A percentile compares a stretch with the other conserved stretches of the same genome.
These are phyloP conservation scores for Takakia lepidozioides DNA, from an alignment of 225 moss, liverwort and hornwort species.

Conservation along the genomic window DNA sequence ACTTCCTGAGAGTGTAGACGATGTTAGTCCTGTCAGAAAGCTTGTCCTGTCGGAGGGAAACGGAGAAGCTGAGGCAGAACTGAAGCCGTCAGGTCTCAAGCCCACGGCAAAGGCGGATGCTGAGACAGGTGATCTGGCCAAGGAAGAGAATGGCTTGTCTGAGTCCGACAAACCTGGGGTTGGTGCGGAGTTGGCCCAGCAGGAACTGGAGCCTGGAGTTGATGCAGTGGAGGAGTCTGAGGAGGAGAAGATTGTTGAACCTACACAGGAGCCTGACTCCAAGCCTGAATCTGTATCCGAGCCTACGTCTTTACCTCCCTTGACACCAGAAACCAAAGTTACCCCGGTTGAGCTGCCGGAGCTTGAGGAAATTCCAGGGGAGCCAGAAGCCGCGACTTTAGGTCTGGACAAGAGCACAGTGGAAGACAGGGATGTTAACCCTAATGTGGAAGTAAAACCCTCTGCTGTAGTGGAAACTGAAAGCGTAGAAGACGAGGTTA, in stretches of 20 bases:
- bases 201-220: not conserved
- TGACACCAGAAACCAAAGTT: constrained; percentile 7
- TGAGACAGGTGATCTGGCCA: not conserved
- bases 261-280: not conserved
- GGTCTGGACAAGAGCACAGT: not conserved
- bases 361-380: not conserved
- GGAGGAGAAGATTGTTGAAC: constrained; percentile 3
- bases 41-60: too few relatives aligned
- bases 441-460: too few relatives aligned
- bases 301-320: constrained; percentile 8
- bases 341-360: not conserved
- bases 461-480: constrained; percentile 2
- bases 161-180: not conserved
- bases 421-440: not conserved
- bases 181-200: not conserved
- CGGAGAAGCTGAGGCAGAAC: not conserved
- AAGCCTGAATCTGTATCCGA: not conserved
- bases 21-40: too few relatives aligned
- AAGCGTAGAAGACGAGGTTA: constrained; percentile 24
- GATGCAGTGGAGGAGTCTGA: constrained; percentile 1
- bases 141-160: too few relatives aligned
- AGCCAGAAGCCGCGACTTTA: not conserved
- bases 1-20: too few relatives aligned
- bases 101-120: not conserved
- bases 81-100: not conserved